These are phyloP conservation scores for Globisporangium yorkense DNA, from an alignment of 352 stramenopile genomes.

Conservation along the genomic window DNA sequence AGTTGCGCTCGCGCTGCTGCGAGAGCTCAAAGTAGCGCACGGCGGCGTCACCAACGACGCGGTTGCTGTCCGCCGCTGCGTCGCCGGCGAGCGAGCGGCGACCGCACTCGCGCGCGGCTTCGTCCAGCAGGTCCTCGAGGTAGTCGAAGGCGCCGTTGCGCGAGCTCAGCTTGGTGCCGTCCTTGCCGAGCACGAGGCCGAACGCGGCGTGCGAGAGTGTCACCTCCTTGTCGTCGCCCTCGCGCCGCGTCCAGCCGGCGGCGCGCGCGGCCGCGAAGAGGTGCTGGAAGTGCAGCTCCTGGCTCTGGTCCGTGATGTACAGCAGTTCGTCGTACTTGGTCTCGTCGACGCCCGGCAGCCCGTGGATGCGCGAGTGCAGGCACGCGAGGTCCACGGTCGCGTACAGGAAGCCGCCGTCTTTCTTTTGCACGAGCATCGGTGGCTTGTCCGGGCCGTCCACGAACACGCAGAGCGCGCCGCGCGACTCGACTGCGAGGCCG, in stretches of 20 bases:
- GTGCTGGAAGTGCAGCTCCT: constrained; percentile 77
- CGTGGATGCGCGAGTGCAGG: constrained; percentile 67
- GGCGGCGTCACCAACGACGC: constrained; percentile 60
- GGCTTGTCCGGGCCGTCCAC: constrained; percentile 61
- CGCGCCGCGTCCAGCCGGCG: constrained; percentile 37
- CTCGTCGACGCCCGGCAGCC: constrained; percentile 54
- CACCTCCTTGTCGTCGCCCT: constrained; percentile 25
- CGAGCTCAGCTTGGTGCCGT: constrained; percentile 79
- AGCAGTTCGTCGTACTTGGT: constrained; percentile 74
- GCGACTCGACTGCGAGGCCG: constrained; percentile 47
- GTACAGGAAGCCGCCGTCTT: constrained; percentile 77
- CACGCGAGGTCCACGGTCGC: constrained; percentile 72
- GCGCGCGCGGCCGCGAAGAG: constrained; percentile 57
- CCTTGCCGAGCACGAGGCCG: constrained; percentile 69
- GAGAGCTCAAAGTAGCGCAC: constrained; percentile 83
- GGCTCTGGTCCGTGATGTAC: constrained; percentile 79
- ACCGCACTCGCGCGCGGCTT: constrained; percentile 53
- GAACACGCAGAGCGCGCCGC: constrained; percentile 69
- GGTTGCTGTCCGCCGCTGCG: constrained; percentile 16
- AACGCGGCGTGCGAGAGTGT: constrained; percentile 69
- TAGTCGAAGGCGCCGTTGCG: constrained; percentile 78
- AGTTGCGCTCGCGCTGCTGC: constrained; percentile 78
- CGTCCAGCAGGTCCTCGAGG: constrained; percentile 66
- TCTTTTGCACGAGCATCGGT: constrained; percentile 79
- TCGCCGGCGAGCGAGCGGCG: constrained; percentile 45